Conservation (phyloP, 352 stramenopile species). For the Pythium phragmiticola region DNA sequence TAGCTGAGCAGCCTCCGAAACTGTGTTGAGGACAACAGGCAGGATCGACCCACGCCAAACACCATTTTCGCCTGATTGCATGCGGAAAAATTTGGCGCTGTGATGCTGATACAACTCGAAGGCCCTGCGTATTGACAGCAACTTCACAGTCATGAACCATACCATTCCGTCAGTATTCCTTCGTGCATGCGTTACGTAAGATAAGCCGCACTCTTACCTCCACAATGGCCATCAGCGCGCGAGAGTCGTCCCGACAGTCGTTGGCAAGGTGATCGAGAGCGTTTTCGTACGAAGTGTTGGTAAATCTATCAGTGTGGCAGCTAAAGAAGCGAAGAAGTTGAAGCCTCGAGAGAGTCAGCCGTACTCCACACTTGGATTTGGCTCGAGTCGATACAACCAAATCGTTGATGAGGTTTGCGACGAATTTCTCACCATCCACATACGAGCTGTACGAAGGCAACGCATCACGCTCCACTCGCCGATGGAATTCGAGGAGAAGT, state of each 20-base stretch:
- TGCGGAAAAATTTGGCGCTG: background rate
- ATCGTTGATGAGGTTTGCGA: conserved; percentile 5
- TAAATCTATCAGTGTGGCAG: conserved; percentile 5
- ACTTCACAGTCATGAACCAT: conserved; percentile 3
- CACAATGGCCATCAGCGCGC: background rate
- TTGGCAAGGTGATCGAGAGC: background rate
- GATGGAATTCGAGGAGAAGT: conserved; percentile 7
- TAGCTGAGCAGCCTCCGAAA: conserved; percentile 13
- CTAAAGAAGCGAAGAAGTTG: conserved; percentile 12
- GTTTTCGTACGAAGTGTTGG: background rate
- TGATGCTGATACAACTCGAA: conserved; percentile 16
- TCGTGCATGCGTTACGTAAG: background rate
- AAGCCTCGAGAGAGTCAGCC: background rate
- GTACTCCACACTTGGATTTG: background rate
- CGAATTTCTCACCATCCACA: conserved; percentile 8
- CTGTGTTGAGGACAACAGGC: conserved; percentile 8
- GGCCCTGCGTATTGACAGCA: conserved; percentile 6
- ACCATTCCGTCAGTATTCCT: background rate
- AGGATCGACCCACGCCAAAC: conserved; percentile 17
- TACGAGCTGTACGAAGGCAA: background rate
- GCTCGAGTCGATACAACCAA: background rate
- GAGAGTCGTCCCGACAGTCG: background rate
- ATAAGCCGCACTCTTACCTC: conserved; percentile 6
- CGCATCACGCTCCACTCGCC: background rate
- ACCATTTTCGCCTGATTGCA: background rate